Base-by-base conservation (phyloP, 2,329 filamentous ascomycete genomes). In the Pezizomycotina sp. region DNA sequence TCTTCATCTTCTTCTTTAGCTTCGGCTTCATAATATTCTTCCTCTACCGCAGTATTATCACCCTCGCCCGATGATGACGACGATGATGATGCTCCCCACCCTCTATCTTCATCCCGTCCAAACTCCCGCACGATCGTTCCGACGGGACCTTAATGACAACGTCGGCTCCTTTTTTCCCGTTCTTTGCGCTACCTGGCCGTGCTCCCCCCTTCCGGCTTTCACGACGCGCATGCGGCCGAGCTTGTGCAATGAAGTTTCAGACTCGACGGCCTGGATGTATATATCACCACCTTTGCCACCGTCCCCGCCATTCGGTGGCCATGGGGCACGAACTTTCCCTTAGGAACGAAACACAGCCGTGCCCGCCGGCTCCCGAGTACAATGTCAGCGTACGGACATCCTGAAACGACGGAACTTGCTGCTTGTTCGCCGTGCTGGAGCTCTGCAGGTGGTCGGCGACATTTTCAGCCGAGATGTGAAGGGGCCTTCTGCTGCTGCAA, bases 231-330 rank as follows among this genome's bases (percentile, higher is more conserved):
- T 65, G 25, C 86, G 68, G 1, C 81, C 77, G 6, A 98, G 65
- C 60, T 93, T 95, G 60, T 95, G 84, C 43, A 98, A 61, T 34
- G 82, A 92, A 0, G 83, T 95, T 7, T 36, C 24, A 58, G 95
- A 79, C 41, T 83, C 82, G 36, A 78, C 74, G 1, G 92, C 73
- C 5, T 89, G 84, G 39, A 98, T 91, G 56, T 92, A 95, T 48
- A 98, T 65, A 51, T 78, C 91, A 24, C 89, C 89, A 44, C 89
- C 89, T 37, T 73, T 77, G 4, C 89, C 89, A 26, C 89, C 89
- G 54, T 98, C 83, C 42, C 89, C 89, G 31, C 89, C 89, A 56
- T 98, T 95, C 6, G 89, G 72, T 7, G 89, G 89, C 89, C 89
- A 47, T 92, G 75, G 27, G 75, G 71, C 19, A 93, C 66, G 57